These are phyloP conservation scores for Kuraishia ogatae DNA, from an alignment of 805 yeast species.

Conservation along the genomic window DNA sequence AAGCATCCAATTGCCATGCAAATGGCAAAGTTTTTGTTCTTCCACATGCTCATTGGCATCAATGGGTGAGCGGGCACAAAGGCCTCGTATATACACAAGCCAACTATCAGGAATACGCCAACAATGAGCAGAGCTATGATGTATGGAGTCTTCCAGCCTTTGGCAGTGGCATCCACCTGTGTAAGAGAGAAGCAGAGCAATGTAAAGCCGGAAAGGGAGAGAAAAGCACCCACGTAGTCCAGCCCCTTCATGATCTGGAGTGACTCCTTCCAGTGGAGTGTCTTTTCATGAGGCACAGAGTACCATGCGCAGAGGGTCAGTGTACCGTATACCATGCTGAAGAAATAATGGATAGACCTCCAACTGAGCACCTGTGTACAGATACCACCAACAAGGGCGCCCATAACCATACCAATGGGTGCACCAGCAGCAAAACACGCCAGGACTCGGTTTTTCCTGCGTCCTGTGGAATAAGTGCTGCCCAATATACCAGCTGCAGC, in stretches of 20 bases:
- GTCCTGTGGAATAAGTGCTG: constrained; percentile 21
- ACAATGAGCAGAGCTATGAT: constrained; percentile 33
- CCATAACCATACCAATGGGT: constrained; percentile 30
- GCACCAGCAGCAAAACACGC: constrained; percentile 31
- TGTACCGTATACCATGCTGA: constrained; percentile 25
- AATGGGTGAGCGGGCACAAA: constrained; percentile 32
- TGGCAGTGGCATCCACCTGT: constrained; percentile 29
- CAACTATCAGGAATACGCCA: constrained; percentile 25
- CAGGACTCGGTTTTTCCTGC: constrained; percentile 26
- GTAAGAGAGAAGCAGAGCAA: constrained; percentile 35
- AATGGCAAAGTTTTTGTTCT: constrained; percentile 26
- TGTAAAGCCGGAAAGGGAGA: constrained; percentile 30
- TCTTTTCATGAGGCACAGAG: constrained; percentile 24
- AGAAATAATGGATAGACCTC: constrained; percentile 28
- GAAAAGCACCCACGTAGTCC: constrained; percentile 35
- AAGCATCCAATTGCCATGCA: constrained; percentile 27
- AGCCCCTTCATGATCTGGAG: constrained; percentile 14
- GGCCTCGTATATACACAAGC: constrained; percentile 27
- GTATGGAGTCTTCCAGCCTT: constrained; percentile 37
- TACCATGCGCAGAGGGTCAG: constrained; percentile 13
- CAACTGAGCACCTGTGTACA: constrained; percentile 24
- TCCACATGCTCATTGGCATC: constrained; percentile 38
- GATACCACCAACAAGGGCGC: constrained; percentile 30
- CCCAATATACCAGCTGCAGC: constrained; percentile 34
- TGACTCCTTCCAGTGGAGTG: constrained; percentile 17